These are phyloP conservation scores for Plenodomus tracheiphilus DNA, from an alignment of 2,329 filamentous ascomycete genomes.

Conservation along the genomic window DNA sequence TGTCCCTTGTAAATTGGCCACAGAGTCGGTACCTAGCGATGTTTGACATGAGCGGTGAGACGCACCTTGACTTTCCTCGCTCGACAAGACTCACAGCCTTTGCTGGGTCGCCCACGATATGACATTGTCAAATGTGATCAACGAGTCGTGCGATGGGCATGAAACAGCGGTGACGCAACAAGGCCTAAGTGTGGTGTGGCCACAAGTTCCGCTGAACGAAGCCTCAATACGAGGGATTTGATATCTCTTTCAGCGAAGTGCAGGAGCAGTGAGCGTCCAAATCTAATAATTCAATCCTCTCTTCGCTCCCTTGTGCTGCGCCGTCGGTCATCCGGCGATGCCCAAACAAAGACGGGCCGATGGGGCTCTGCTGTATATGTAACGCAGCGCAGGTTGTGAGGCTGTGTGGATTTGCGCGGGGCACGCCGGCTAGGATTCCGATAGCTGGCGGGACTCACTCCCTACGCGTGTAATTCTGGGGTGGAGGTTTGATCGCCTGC, in stretches of 20 bases:
- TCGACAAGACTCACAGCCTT: slow-evolving; percentile 41
- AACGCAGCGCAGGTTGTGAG: neutral
- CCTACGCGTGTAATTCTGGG: neutral
- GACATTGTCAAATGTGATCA: slow-evolving; percentile 24
- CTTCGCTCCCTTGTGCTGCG: slow-evolving; percentile 2
- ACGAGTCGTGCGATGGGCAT: neutral
- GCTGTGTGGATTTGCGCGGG: neutral
- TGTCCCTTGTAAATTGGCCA: too few species aligned
- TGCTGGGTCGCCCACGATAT: slow-evolving; percentile 41
- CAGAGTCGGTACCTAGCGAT: too few species aligned
- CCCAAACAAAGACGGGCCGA: neutral
- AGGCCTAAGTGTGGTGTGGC: neutral
- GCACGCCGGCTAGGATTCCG: neutral
- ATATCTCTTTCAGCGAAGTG: neutral
- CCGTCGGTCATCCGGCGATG: slow-evolving; percentile 1
- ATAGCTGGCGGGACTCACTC: neutral
- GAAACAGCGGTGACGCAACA: neutral
- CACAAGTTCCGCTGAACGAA: neutral
- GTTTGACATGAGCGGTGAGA: neutral
- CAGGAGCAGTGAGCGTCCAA: slow-evolving; percentile 1
- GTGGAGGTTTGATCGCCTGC: neutral
- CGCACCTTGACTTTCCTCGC: slow-evolving; percentile 41
- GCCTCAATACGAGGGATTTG: neutral
- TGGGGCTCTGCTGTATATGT: neutral
- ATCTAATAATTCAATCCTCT: slow-evolving; percentile 1